These are phyloP conservation scores for Phytomonas sp. DNA, from an alignment of 208 protist genomes.

Conservation along the genomic window DNA sequence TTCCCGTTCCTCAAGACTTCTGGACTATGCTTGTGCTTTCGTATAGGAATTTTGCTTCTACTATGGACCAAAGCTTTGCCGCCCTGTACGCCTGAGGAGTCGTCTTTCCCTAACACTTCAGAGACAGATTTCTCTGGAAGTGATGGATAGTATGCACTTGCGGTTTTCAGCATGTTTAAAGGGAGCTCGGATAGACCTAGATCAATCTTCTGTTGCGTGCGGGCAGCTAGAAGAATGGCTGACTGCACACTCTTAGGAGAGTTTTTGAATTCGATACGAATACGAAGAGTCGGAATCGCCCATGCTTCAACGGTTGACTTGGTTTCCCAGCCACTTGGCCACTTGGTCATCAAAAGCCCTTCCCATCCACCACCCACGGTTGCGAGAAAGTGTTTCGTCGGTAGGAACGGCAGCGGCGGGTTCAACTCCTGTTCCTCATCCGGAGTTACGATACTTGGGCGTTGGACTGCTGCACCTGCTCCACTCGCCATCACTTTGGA, in stretches of 20 bases:
- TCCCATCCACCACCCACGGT: conserved; percentile 77
- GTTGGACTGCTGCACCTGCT: no score
- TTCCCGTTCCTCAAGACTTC: not conserved
- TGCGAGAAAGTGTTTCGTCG: conserved; percentile 38
- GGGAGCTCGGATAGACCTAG: conserved; percentile 40
- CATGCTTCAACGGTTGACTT: conserved; percentile 66
- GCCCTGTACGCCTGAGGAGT: not conserved
- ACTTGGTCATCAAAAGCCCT: conserved; percentile 80
- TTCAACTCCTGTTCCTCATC: conserved; percentile 80
- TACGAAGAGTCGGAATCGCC: conserved; percentile 57
- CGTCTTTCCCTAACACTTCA: not conserved
- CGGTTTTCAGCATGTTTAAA: conserved; percentile 65
- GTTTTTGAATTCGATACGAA: conserved; percentile 74
- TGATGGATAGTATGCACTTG: conserved; percentile 44
- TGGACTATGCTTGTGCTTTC: not conserved
- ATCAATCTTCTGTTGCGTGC: conserved; percentile 55
- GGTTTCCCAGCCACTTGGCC: conserved; percentile 79
- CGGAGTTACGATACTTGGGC: conserved; percentile 13
- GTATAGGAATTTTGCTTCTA: not conserved
- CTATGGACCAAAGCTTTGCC: not conserved
- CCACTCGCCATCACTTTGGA: not conserved
- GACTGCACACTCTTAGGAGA: conserved; percentile 43
- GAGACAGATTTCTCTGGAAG: not conserved
- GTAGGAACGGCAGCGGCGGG: conserved; percentile 48
- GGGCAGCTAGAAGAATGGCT: conserved; percentile 40